Conservation (phyloP, 2,329 filamentous ascomycete species). For the Verticillium alfalfae region DNA sequence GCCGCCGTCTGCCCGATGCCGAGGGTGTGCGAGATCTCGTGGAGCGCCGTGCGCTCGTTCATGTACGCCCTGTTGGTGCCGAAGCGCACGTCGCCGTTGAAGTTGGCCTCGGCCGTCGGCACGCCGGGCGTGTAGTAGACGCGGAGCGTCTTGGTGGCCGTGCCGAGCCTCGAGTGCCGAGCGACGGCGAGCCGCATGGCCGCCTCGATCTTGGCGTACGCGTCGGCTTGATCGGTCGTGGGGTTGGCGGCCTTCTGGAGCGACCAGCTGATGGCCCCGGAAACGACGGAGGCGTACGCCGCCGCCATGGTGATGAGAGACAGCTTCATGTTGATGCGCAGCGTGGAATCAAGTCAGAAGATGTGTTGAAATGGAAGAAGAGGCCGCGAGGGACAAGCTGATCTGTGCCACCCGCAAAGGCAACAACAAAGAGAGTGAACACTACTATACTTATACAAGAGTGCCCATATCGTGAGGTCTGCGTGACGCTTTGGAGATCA, state of each 20-base stretch:
- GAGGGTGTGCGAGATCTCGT: constrained; percentile 42
- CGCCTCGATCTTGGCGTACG: constrained; percentile 34
- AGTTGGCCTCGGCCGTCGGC: constrained; percentile 38
- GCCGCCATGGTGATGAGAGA: constrained; percentile 20
- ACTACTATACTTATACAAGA: background rate
- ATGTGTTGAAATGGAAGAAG: background rate
- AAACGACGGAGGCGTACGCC: constrained; percentile 21
- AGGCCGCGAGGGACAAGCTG: background rate
- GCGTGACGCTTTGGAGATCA: background rate
- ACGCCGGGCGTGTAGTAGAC: constrained; percentile 37
- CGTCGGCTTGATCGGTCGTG: constrained; percentile 32
- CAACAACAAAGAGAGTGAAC: background rate
- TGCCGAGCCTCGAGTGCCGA: constrained; percentile 28
- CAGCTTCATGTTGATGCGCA: constrained; percentile 11
- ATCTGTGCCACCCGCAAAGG: background rate
- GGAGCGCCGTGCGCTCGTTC: constrained; percentile 41
- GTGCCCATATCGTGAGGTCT: background rate
- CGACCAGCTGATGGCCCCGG: constrained; percentile 30
- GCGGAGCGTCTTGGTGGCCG: constrained; percentile 29
- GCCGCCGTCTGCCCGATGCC: constrained; percentile 37
- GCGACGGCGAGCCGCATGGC: constrained; percentile 34
- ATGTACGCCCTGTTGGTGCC: constrained; percentile 38
- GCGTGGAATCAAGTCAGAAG: background rate
- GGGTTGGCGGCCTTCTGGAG: constrained; percentile 31
- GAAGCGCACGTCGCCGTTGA: constrained; percentile 40